A percentile compares a stretch with the other conserved stretches of the same genome.
These are phyloP conservation scores for Malus hybrid DNA, from an alignment of 331 rosid species.

Conservation along the genomic window DNA sequence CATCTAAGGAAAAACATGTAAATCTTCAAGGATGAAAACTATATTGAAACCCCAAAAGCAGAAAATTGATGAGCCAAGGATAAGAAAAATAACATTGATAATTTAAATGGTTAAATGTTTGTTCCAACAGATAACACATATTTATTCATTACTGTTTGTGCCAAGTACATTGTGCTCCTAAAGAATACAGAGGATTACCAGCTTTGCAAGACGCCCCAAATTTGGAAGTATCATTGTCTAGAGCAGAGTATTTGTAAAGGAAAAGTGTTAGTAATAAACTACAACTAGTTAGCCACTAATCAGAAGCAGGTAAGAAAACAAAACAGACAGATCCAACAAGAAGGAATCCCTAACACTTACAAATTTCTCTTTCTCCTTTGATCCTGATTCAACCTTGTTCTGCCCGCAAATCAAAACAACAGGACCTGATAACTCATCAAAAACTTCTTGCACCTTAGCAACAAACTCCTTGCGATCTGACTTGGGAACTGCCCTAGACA, in stretches of 20 bases:
- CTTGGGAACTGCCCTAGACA: slow-evolving; percentile 77
- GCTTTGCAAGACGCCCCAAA: slow-evolving; percentile 73
- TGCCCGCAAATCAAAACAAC: slow-evolving; percentile 87
- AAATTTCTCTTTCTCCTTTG: slow-evolving; percentile 80
- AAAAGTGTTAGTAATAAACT: slow-evolving; percentile 1
- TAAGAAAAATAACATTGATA: background rate
- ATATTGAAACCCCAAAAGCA: background rate
- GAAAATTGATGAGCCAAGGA: background rate
- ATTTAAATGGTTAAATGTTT: background rate
- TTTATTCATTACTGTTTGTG: background rate
- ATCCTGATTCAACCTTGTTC: slow-evolving; percentile 73
- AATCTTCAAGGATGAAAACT: background rate
- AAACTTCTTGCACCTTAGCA: slow-evolving; percentile 64
- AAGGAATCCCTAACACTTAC: slow-evolving; percentile 42
- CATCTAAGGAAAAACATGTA: background rate
- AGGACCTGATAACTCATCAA: slow-evolving; percentile 73
- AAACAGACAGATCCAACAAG: background rate
- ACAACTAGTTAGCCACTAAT: background rate
- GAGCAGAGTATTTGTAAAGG: background rate
- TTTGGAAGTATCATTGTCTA: slow-evolving; percentile 97
- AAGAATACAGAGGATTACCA: slow-evolving; percentile 51
- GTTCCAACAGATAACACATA: too few species aligned
- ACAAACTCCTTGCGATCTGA: slow-evolving; percentile 71
- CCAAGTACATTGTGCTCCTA: background rate
- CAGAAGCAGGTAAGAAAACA: background rate